These are phyloP conservation scores for Zarea fungicola DNA, from an alignment of 2,329 filamentous ascomycete genomes.

Conservation along the genomic window DNA sequence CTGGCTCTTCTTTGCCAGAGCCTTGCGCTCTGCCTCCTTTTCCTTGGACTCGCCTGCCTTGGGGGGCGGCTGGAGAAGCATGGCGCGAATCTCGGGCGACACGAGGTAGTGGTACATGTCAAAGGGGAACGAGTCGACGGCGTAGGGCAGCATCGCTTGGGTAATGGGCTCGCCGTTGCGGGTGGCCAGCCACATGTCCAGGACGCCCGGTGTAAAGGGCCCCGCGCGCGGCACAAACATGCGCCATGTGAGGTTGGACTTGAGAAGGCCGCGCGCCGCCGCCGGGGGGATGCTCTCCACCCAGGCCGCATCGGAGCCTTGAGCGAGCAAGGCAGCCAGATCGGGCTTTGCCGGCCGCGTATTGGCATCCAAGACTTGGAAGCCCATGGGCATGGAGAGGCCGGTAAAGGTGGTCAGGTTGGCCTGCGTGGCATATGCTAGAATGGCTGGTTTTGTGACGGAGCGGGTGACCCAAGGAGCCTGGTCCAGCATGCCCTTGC, in stretches of 20 bases:
- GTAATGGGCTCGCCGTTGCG: slow-evolving; percentile 56
- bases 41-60: not conserved
- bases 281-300: slow-evolving; percentile 12
- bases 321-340: slow-evolving; percentile 12
- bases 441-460: slow-evolving; percentile 23
- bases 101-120: slow-evolving; percentile 39
- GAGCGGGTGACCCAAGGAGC: slow-evolving; percentile 26
- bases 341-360: slow-evolving; percentile 16
- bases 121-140: slow-evolving; percentile 42
- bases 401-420: slow-evolving; percentile 21
- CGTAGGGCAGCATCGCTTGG: slow-evolving; percentile 55
- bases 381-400: slow-evolving; percentile 23
- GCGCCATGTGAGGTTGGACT: not conserved
- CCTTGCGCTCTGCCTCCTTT: not conserved
- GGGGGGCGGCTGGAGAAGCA: no score
- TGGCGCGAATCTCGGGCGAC: slow-evolving; percentile 29
- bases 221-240: slow-evolving; percentile 7
- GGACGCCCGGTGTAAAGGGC: slow-evolving; percentile 9
- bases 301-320: slow-evolving; percentile 17
- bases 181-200: slow-evolving; percentile 59
- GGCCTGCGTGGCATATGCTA: slow-evolving; percentile 29
- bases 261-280: not conserved
- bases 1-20: slow-evolving; percentile 13
- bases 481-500: slow-evolving; percentile 21
- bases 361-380: slow-evolving; percentile 20